Conservation (phyloP, 1,139 yeast genomes). For the Geotrichum carabidarum region DNA sequence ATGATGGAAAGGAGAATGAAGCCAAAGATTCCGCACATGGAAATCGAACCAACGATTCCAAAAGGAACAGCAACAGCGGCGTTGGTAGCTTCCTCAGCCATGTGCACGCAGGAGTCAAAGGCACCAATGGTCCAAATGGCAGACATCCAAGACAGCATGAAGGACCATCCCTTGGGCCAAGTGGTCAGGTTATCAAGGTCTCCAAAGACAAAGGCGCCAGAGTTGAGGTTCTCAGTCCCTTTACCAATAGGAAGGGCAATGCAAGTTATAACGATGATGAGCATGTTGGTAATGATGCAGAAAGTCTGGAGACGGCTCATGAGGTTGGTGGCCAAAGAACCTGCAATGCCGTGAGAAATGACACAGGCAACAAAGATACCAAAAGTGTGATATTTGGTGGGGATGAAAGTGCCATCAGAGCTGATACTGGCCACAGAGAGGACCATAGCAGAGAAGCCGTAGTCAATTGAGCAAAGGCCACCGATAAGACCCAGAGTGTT, state of each 20-base stretch:
- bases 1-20: conserved; percentile 52
- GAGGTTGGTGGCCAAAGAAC: conserved; percentile 49
- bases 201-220: conserved; percentile 51
- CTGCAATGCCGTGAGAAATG: conserved; percentile 43
- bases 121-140: conserved; percentile 47
- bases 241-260: conserved; percentile 53
- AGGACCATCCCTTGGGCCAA: conserved; percentile 69
- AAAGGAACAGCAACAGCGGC: conserved; percentile 63
- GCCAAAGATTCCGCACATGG: conserved; percentile 58
- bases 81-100: conserved; percentile 62
- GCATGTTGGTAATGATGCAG: conserved; percentile 53
- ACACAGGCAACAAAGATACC: conserved; percentile 55
- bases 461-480: conserved; percentile 54
- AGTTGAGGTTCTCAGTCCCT: conserved; percentile 31
- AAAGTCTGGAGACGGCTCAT: conserved; percentile 57
- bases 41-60: conserved; percentile 55
- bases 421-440: conserved; percentile 49
- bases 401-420: conserved; percentile 40
- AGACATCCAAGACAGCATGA: conserved; percentile 56
- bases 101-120: conserved; percentile 67
- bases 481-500: conserved; percentile 56
- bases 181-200: conserved; percentile 49
- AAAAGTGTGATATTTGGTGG: conserved; percentile 47
- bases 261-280: conserved; percentile 51
- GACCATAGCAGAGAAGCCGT: conserved; percentile 55